phyloP scores from a whole-genome alignment of 805 yeast species.

The Yamadazyma sp. region DNA sequence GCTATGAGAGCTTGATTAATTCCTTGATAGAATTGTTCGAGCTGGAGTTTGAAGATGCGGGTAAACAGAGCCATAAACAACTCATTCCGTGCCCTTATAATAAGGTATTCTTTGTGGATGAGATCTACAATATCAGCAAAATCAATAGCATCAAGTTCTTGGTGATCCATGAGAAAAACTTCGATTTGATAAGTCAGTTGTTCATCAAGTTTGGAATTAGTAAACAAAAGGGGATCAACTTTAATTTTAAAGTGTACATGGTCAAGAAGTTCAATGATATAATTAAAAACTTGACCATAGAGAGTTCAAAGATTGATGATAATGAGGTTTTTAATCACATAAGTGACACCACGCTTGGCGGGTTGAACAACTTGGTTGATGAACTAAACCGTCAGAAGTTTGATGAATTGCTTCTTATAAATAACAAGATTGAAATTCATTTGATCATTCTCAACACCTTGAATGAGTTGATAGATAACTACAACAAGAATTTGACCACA shows the following conservation, averaged over 20 bases:
- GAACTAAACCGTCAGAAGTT: constrained; percentile 6
- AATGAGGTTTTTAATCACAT: constrained; percentile 6
- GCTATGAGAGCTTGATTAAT: constrained; percentile 49
- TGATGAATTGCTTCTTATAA: constrained; percentile 44
- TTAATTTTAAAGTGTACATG: constrained; percentile 47
- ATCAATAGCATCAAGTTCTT: constrained; percentile 55
- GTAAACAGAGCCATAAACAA: constrained; percentile 11
- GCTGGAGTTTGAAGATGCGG: constrained; percentile 18
- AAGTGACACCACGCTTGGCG: constrained; percentile 33
- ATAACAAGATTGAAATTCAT: constrained; percentile 68
- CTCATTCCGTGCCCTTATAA: constrained; percentile 51
- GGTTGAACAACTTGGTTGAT: constrained; percentile 34
- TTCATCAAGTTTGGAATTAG: constrained; percentile 47
- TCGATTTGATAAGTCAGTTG: constrained; percentile 45
- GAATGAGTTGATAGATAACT: constrained; percentile 72
- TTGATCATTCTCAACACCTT: constrained; percentile 61
- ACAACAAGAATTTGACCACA: constrained; percentile 53
- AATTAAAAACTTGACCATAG: constrained; percentile 39
- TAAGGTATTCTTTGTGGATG: constrained; percentile 52
- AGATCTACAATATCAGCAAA: constrained; percentile 51
- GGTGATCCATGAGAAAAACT: constrained; percentile 28
- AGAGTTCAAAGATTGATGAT: constrained; percentile 28
- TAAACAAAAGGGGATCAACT: constrained; percentile 28
- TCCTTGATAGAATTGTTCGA: constrained; percentile 45
- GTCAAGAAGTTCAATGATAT: constrained; percentile 54